Evolutionary conservation across 2,329 filamentous ascomycete genomes (phyloP), one percentile per base, ranked within the genome.

Genomic region (Beauveria sp.): DNA sequence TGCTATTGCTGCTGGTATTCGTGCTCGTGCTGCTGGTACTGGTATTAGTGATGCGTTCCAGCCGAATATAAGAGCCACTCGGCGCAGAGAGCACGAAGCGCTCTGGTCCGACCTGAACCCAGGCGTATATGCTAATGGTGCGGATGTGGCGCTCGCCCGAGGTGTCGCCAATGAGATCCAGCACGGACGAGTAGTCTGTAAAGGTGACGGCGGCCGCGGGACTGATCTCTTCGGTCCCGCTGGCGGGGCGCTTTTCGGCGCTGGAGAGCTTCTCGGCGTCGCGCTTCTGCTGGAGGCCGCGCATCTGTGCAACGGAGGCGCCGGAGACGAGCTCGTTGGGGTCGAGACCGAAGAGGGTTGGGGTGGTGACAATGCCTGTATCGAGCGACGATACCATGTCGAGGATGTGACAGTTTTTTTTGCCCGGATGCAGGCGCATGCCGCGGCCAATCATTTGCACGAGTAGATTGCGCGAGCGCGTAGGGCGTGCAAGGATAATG

Each of bases 381-480:
- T 87, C 85, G 24, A 97, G 77, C 43, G 87, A 91, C 0, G 92
- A 89, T 0, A 97, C 94, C 85, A 99, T 92, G 73, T 99, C 94
- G 68, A 99, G 96, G 63, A 99, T 81, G 71, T 97, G 94, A 67
- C 94, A 99, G 69, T 97, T 85, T 44, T 86, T 77, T 73, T 99
- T 99, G 14, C 84, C 89, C 1, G 86, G 79, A 70, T 91, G 83
- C 44, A 97, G 76, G 47, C 94, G 85, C 85, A 99, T 90, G 5
- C 94, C 94, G 67, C 94, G 84, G 0, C 94, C 94, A 64, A 99
- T 96, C 94, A 99, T 99, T 74, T 99, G 94, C 1, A 97, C 86
- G 1, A 99, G 83, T 2, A 99, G 78, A 67, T 97, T 97, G n/a
- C 90, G 86, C 18, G 94, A 97, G 66, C 88, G 87, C 1, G 94